These are phyloP conservation scores for Komagataella pseudopastoris DNA, from an alignment of 805 yeast genomes.

Conservation along the genomic window DNA sequence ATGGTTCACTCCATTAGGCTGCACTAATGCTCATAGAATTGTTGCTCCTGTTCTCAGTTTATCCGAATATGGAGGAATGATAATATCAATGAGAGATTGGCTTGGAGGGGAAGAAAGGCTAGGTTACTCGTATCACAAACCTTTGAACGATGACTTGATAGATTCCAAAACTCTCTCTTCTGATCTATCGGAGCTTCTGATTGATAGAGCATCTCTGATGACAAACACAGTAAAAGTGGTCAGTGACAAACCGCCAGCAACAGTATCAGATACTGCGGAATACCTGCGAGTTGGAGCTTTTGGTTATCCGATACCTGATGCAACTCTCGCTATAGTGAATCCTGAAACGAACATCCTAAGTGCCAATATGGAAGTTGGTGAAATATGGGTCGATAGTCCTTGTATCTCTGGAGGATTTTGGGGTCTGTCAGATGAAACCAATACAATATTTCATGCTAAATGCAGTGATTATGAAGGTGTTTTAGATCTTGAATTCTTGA, in stretches of 20 bases:
- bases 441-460: conserved; percentile 67
- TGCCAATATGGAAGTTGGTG: conserved; percentile 76
- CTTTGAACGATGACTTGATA: conserved; percentile 21
- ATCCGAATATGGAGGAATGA: conserved; percentile 94
- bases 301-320: conserved; percentile 91
- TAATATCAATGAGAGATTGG: conserved; percentile 87
- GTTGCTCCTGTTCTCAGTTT: conserved; percentile 83
- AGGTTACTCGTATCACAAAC: conserved; percentile 31
- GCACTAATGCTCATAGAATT: conserved; percentile 57
- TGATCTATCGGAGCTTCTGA: conserved; percentile 44
- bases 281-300: conserved; percentile 74
- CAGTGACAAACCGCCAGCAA: conserved; percentile 40
- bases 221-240: conserved; percentile 60
- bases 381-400: conserved; percentile 94
- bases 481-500: conserved; percentile 63
- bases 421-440: conserved; percentile 56
- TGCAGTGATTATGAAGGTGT: conserved; percentile 62
- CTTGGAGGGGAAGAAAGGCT: conserved; percentile 54
- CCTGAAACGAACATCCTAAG: conserved; percentile 78
- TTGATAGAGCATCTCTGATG: conserved; percentile 62
- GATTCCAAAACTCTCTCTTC: conserved; percentile 9
- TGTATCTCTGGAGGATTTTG: conserved; percentile 85
- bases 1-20: conserved; percentile 86
- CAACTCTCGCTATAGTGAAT: conserved; percentile 85
- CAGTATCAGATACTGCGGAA: conserved; percentile 25